phyloP scores from a whole-genome alignment of 2,329 filamentous ascomycete species.

The Didymosphaeria variabile region DNA sequence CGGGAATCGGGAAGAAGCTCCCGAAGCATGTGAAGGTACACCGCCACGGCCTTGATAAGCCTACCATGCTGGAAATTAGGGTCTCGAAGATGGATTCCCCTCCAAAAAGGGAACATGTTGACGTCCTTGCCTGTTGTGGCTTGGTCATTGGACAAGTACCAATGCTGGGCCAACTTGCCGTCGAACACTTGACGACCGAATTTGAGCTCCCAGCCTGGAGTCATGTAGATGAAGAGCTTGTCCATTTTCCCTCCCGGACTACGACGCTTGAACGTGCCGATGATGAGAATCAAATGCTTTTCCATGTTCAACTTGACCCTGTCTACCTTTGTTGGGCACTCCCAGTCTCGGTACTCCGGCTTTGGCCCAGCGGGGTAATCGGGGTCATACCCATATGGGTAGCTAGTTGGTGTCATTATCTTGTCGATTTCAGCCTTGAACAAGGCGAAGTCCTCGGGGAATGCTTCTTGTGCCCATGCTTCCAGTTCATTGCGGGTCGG shows the following conservation, averaged over 20 bases:
- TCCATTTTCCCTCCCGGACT: not conserved
- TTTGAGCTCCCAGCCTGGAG: not conserved
- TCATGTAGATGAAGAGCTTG: not conserved
- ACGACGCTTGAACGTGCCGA: not conserved
- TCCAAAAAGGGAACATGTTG: not conserved
- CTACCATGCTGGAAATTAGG: not conserved
- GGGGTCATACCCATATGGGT: not conserved
- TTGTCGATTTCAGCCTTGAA: not conserved
- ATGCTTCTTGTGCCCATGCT: not conserved
- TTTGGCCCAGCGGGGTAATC: not conserved
- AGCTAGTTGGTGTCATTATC: not conserved
- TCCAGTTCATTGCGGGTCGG: not conserved
- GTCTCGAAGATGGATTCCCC: not conserved
- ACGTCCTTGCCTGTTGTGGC: not conserved
- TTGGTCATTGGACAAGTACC: not conserved
- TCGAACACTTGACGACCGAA: not conserved
- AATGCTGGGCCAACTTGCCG: not conserved
- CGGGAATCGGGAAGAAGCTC: not conserved
- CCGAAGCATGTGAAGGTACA: not conserved
- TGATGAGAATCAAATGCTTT: not conserved
- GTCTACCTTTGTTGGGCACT: not conserved
- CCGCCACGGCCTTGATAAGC: not conserved
- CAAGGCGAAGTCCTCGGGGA: not conserved
- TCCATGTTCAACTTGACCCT: not conserved
- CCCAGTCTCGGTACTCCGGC: not conserved